Evolutionary conservation across 2,329 filamentous ascomycete genomes (phyloP).

Genomic region (Trichoderma gracile): DNA sequence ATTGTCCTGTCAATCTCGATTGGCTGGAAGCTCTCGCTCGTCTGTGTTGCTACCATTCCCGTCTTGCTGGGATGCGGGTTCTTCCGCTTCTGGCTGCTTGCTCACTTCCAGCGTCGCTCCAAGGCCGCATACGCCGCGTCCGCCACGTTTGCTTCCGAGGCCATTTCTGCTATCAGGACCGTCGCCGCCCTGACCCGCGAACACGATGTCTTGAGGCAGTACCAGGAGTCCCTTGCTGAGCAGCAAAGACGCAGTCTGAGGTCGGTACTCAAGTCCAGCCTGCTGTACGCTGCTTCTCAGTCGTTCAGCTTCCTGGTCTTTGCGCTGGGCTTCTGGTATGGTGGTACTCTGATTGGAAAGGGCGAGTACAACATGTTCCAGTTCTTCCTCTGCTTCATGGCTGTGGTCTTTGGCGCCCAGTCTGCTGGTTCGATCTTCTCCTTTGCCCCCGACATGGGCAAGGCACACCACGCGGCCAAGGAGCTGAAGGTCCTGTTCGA

Average conservation of each 20-base stretch:
- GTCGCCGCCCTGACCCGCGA: conserved; percentile 90
- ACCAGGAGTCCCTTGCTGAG: conserved; percentile 63
- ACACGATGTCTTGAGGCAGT: conserved; percentile 72
- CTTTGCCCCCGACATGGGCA: conserved; percentile 89
- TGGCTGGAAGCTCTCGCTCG: conserved; percentile 85
- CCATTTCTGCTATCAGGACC: conserved; percentile 89
- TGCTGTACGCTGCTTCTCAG: conserved; percentile 81
- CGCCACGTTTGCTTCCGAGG: conserved; percentile 87
- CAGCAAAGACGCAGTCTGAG: conserved; percentile 69
- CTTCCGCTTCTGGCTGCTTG: conserved; percentile 81
- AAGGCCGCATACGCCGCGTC: conserved; percentile 79
- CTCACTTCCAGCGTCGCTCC: conserved; percentile 74
- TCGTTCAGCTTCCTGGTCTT: conserved; percentile 81
- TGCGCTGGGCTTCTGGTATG: conserved; percentile 91
- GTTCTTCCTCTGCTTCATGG: conserved; percentile 89
- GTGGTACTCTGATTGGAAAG: conserved; percentile 71
- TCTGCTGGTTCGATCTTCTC: conserved; percentile 88
- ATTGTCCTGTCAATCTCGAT: conserved; percentile 70
- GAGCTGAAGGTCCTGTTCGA: conserved; percentile 85
- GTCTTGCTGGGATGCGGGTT: conserved; percentile 77
- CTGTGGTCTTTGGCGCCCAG: conserved; percentile 88
- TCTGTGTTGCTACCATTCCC: conserved; percentile 77
- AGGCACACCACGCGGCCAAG: conserved; percentile 80
- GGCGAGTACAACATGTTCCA: conserved; percentile 76
- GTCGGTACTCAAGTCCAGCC: conserved; percentile 74